These are phyloP conservation scores for Lachancea kluyveri DNA, from an alignment of 805 yeast genomes.

Conservation along the genomic window DNA sequence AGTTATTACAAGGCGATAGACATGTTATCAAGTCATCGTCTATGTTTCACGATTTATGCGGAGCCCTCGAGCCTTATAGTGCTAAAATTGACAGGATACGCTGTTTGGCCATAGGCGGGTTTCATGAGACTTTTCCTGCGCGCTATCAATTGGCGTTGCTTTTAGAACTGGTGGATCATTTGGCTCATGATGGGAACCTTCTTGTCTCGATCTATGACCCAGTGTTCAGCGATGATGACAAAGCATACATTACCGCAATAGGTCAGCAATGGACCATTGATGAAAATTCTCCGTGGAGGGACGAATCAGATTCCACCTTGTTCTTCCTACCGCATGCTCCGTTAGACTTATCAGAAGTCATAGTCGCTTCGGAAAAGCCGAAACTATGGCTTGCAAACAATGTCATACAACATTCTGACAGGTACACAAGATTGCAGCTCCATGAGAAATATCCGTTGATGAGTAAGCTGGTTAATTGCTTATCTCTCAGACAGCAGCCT, in stretches of 20 bases:
- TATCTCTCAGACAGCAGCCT: conserved; percentile 4
- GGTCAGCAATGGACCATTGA: conserved; percentile 25
- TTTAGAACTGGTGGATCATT: conserved; percentile 32
- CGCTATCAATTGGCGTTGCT: conserved; percentile 61
- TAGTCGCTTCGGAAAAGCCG: conserved; percentile 34
- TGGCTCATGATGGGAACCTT: conserved; percentile 2
- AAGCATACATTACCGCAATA: conserved; percentile 24
- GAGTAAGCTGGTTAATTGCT: conserved; percentile 32
- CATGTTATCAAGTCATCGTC: conserved; percentile 18
- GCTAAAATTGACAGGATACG: conserved; percentile 34
- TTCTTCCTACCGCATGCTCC: conserved; percentile 78
- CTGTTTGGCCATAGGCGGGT: conserved; percentile 70
- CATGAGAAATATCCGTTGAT: conserved; percentile 38
- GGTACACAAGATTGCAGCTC: conserved; percentile 39
- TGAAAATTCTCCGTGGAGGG: conserved; percentile 19
- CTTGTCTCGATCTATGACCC: conserved; percentile 61
- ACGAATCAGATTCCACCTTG: conserved; percentile 23
- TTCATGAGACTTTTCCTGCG: conserved; percentile 52
- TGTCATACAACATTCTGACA: conserved; percentile 46
- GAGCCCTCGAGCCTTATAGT: conserved; percentile 11
- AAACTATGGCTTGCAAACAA: conserved; percentile 45
- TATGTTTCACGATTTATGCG: conserved; percentile 26
- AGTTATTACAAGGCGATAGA: conserved; percentile 13
- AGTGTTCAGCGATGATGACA: conserved; percentile 45
- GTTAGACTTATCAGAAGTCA: conserved; percentile 40